A percentile compares a stretch with the other conserved stretches of the same genome.
Evolutionary conservation across 371 early-diverging fungal species (phyloP).

Genomic region (Mucor irregularis): DNA sequence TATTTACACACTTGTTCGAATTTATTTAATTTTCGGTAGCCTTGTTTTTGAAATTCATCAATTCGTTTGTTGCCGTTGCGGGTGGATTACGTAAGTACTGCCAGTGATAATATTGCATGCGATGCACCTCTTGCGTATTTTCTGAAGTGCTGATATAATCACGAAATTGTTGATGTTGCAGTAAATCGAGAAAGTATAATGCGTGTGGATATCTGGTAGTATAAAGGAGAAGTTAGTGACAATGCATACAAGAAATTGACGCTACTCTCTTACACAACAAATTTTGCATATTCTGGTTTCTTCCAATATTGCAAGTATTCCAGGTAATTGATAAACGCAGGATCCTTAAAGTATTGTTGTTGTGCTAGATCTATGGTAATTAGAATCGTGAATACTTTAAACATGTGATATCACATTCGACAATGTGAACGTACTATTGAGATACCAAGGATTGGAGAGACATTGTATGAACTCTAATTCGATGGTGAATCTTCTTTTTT

Average conservation of each 20-base stretch:
- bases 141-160: slow-evolving; percentile 73
- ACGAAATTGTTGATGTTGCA: slow-evolving; percentile 82
- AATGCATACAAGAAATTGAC: neutral
- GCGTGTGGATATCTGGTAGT: slow-evolving; percentile 82
- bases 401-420: neutral
- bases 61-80: neutral
- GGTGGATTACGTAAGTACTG: slow-evolving; percentile 58
- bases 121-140: slow-evolving; percentile 75
- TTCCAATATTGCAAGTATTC: slow-evolving; percentile 92
- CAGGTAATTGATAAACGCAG: slow-evolving; percentile 83
- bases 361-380: slow-evolving; percentile 78
- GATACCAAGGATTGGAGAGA: slow-evolving; percentile 92
- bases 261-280: slow-evolving; percentile 72
- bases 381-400: neutral
- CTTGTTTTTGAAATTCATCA: slow-evolving; percentile 6
- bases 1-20: too few species aligned
- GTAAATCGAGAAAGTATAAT: slow-evolving; percentile 79
- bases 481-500: slow-evolving; percentile 75
- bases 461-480: slow-evolving; percentile 96
- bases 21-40: slow-evolving; percentile 11
- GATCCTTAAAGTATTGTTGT: slow-evolving; percentile 80
- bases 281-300: slow-evolving; percentile 85
- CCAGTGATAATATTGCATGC: slow-evolving; percentile 90
- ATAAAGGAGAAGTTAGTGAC: neutral
- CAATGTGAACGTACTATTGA: slow-evolving; percentile 64